A percentile compares a stretch with the other conserved stretches of the same genome.
phyloP scores from a whole-genome alignment of 139 green algal species.

The Chlamydomonas applanata region DNA sequence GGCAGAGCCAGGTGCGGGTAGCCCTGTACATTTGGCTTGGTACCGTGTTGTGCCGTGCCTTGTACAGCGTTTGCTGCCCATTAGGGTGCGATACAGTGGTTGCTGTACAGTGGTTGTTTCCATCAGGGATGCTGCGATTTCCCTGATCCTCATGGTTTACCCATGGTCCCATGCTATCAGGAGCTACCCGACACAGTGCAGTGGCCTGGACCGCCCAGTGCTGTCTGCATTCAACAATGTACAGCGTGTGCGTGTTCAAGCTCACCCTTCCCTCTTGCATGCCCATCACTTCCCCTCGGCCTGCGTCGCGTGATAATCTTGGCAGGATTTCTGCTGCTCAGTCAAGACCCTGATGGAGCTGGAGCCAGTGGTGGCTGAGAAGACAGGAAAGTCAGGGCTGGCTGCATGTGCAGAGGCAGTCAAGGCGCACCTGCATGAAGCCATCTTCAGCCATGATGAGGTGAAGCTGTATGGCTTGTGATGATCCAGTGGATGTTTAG shows the following conservation, averaged over 20 bases:
- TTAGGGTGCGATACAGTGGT: neutral
- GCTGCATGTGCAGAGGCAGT: slow-evolving; percentile 39
- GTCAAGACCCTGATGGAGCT: slow-evolving; percentile 49
- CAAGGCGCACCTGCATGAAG: slow-evolving; percentile 62
- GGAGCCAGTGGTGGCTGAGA: slow-evolving; percentile 38
- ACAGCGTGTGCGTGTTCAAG: no score
- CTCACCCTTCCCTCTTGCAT: no score
- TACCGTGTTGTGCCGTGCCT: neutral
- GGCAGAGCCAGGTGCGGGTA: slow-evolving; percentile 27
- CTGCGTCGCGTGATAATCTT: no score
- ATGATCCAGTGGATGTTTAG: neutral
- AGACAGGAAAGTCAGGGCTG: slow-evolving; percentile 12
- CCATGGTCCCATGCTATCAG: no score
- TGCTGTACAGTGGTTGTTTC: no score
- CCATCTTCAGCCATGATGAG: slow-evolving; percentile 47
- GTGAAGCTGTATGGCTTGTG: slow-evolving; percentile 17
- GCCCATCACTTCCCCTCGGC: no score
- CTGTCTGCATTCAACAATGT: no score
- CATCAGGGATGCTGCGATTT: no score
- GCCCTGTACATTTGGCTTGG: no score
- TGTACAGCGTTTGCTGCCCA: neutral
- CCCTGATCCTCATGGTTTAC: no score
- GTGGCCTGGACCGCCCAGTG: no score
- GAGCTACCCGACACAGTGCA: no score
- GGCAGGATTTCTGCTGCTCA: neutral